Conservation (phyloP, 192 early-diverging fungal genomes). For the Coemansia sp. region DNA sequence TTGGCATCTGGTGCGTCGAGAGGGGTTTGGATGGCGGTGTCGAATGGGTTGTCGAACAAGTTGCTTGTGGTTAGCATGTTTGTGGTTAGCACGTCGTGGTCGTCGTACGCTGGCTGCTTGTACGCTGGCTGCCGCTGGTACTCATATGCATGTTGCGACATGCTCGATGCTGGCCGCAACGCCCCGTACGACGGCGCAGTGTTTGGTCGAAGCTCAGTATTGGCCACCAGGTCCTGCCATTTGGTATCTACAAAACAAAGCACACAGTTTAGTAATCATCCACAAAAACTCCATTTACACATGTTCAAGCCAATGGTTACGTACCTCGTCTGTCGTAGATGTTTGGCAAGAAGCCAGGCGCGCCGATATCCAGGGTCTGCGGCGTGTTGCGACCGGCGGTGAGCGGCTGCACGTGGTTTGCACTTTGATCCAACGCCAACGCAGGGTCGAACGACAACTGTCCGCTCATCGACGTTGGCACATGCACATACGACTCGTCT, state of each 20-base stretch:
- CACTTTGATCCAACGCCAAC: conserved; percentile 11
- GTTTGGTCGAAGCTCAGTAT: conserved; percentile 3
- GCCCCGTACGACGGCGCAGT: conserved; percentile 5
- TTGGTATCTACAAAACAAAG: conserved; percentile 38
- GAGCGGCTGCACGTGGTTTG: conserved; percentile 8
- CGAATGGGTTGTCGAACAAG: conserved; percentile 19
- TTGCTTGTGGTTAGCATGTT: conserved; percentile 8
- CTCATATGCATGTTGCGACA: conserved; percentile 16
- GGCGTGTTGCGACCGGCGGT: conserved; percentile 3
- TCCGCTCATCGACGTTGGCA: conserved; percentile 12
- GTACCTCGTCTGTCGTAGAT: conserved; percentile 32
- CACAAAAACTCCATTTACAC: neutral
- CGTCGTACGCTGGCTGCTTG: conserved; percentile 3
- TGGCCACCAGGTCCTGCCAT: conserved; percentile 18
- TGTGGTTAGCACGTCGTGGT: conserved; percentile 3
- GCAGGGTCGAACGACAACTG: conserved; percentile 24
- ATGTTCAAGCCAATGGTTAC: neutral
- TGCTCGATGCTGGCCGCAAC: conserved; percentile 12
- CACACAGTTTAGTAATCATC: neutral
- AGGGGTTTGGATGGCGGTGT: neutral
- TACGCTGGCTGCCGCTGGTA: neutral
- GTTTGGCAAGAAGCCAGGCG: neutral
- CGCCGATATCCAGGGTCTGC: conserved; percentile 9
- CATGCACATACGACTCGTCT: conserved; percentile 8
- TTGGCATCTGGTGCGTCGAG: neutral